Percentiles rank a stretch among this genome's conserved stretches.
Conservation (phyloP, 2,329 filamentous ascomycete genomes). For the Scedosporium aurantiacum region DNA sequence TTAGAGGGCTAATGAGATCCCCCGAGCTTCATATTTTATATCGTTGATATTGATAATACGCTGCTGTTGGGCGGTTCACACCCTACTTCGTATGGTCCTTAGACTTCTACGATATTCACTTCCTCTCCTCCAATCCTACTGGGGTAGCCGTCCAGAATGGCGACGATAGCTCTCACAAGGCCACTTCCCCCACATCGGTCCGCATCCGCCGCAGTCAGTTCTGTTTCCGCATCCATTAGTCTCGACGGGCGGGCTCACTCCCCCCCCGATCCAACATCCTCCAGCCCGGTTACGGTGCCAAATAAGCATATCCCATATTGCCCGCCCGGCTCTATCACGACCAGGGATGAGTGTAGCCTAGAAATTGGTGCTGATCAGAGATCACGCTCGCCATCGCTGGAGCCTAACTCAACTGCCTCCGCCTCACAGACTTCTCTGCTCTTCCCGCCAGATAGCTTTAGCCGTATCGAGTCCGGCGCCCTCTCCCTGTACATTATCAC, state of each 20-base stretch:
- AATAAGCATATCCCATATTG: slow-evolving; percentile 89
- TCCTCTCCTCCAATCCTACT: not conserved
- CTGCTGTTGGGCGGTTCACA: not conserved
- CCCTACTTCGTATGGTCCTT: not conserved
- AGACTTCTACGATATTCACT: not conserved
- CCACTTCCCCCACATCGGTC: slow-evolving; percentile 34
- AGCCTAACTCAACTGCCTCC: not conserved
- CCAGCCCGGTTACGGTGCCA: slow-evolving; percentile 44
- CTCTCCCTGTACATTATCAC: slow-evolving; percentile 63
- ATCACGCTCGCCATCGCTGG: not conserved
- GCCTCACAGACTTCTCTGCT: slow-evolving; percentile 57
- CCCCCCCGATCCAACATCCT: slow-evolving; percentile 13
- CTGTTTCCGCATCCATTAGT: not conserved
- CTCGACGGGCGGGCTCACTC: slow-evolving; percentile 8
- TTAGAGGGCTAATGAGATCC: not conserved
- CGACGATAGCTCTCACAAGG: slow-evolving; percentile 42
- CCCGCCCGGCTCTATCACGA: slow-evolving; percentile 60
- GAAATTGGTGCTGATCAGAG: not conserved
- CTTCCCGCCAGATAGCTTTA: slow-evolving; percentile 59
- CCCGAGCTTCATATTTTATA: not conserved
- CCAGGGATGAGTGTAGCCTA: slow-evolving; percentile 25
- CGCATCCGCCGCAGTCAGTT: slow-evolving; percentile 22
- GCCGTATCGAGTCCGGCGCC: slow-evolving; percentile 36
- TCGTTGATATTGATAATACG: not conserved
- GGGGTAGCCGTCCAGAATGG: slow-evolving; percentile 25